These are phyloP conservation scores for Penicillium brevicompactum DNA, from an alignment of 2,329 filamentous ascomycete species.

Conservation along the genomic window DNA sequence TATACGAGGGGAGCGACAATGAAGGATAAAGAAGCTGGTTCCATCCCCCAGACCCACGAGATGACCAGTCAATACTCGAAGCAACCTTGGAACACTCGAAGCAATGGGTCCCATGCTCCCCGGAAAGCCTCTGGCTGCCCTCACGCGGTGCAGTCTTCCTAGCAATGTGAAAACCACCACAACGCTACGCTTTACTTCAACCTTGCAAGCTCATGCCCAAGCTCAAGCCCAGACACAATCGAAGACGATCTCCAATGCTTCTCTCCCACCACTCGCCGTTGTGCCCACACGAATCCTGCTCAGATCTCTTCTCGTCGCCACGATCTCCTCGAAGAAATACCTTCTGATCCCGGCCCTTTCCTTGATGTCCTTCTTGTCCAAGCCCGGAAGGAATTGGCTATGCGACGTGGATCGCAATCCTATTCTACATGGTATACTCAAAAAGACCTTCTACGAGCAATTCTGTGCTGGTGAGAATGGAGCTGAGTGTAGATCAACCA, in stretches of 20 bases:
- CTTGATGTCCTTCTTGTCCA: constrained; percentile 67
- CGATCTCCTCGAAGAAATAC: constrained; percentile 52
- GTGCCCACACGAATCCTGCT: constrained; percentile 41
- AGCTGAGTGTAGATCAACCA: constrained; percentile 66
- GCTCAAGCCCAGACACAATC: constrained; percentile 5
- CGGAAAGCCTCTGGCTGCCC: constrained; percentile 2
- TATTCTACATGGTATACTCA: constrained; percentile 68
- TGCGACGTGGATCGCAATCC: constrained; percentile 76
- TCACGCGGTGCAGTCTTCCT: constrained; percentile 1
- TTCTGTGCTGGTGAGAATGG: constrained; percentile 83
- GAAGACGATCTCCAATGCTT: constrained; percentile 1
- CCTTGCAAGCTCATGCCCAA: constrained; percentile 12
- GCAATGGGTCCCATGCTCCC: constrained; percentile 4
- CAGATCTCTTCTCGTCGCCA: constrained; percentile 48
- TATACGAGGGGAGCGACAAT: not conserved
- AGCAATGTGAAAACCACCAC: not conserved
- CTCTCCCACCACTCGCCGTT: constrained; percentile 25
- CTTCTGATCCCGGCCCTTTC: constrained; percentile 71
- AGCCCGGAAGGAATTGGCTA: constrained; percentile 51
- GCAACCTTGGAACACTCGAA: not conserved
- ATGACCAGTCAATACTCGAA: not conserved
- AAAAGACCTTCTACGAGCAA: constrained; percentile 71
- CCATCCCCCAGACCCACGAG: not conserved
- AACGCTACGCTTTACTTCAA: constrained; percentile 19
- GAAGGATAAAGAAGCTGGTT: constrained; percentile 7